Conservation (phyloP, 768 basidiomycete genomes). For the Chalciporus sphaerocephalus region DNA sequence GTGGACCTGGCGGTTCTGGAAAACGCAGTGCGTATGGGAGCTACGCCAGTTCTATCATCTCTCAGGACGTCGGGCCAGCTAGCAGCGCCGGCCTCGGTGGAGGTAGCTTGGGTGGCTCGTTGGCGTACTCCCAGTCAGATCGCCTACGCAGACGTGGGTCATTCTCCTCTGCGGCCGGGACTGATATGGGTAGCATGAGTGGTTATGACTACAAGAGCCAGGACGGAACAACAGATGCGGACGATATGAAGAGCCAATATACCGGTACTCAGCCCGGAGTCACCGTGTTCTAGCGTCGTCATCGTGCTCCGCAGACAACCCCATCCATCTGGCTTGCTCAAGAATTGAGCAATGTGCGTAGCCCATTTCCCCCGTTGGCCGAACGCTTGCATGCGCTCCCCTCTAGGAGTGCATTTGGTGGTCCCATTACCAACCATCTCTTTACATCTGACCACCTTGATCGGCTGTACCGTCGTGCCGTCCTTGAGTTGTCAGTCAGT, state of each 20-base stretch:
- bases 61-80: conserved; percentile 78
- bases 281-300: conserved; percentile 64
- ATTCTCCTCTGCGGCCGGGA: conserved; percentile 70
- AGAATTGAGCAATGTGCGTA: conserved; percentile 12
- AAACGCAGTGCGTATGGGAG: conserved; percentile 75
- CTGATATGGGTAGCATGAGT: conserved; percentile 74
- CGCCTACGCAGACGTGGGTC: conserved; percentile 74
- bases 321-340: conserved; percentile 7
- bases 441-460: conserved; percentile 14
- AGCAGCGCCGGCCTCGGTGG: conserved; percentile 57
- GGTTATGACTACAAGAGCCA: conserved; percentile 86
- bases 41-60: conserved; percentile 90
- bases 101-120: conserved; percentile 42
- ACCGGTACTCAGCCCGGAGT: conserved; percentile 80
- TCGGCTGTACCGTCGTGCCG: conserved; percentile 1
- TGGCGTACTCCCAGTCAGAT: conserved; percentile 90
- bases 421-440: conserved; percentile 8
- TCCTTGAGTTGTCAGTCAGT: background rate
- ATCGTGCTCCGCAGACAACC: background rate
- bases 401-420: conserved; percentile 6
- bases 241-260: conserved; percentile 89
- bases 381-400: conserved; percentile 9
- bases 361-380: conserved; percentile 3
- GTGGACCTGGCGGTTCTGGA: conserved; percentile 52
- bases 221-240: conserved; percentile 72